A percentile compares a stretch with the other conserved stretches of the same genome.
These are phyloP conservation scores for Haplosporangium sp. DNA, from an alignment of 371 early-diverging fungal genomes.

Conservation along the genomic window DNA sequence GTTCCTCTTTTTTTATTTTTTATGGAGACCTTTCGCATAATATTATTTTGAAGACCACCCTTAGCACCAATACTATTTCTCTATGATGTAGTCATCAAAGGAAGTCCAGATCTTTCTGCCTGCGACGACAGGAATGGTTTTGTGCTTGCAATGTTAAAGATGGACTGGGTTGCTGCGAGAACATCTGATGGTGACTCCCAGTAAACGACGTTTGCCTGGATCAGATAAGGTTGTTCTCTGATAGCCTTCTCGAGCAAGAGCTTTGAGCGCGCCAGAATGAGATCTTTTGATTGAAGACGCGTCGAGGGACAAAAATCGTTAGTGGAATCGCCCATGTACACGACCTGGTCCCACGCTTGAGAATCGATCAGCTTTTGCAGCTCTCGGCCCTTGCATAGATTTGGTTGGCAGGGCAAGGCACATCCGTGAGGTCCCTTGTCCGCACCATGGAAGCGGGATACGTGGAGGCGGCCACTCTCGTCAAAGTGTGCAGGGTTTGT, in stretches of 20 bases:
- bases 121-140: no score
- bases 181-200: constrained; percentile 33
- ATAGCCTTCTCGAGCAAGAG: constrained; percentile 41
- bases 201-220: constrained; percentile 43
- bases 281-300: constrained; percentile 50
- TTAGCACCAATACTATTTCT: no score
- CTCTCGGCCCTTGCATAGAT: constrained; percentile 79
- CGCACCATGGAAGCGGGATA: constrained; percentile 62
- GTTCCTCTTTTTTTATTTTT: no score
- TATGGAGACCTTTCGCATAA: no score
- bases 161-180: constrained; percentile 12
- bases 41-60: no score
- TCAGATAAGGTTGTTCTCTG: constrained; percentile 12
- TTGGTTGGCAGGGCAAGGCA: constrained; percentile 70
- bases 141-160: background rate
- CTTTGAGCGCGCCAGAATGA: constrained; percentile 32
- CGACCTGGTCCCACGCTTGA: constrained; percentile 56
- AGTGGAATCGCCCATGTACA: constrained; percentile 72
- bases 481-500: constrained; percentile 78
- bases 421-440: constrained; percentile 70
- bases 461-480: constrained; percentile 61
- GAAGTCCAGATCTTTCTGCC: no score
- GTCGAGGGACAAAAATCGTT: constrained; percentile 74
- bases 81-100: no score
- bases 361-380: constrained; percentile 47